Evolutionary conservation across 139 green algal species (phyloP).

Genomic region (Auxenochlorella pyrenoidosa): DNA sequence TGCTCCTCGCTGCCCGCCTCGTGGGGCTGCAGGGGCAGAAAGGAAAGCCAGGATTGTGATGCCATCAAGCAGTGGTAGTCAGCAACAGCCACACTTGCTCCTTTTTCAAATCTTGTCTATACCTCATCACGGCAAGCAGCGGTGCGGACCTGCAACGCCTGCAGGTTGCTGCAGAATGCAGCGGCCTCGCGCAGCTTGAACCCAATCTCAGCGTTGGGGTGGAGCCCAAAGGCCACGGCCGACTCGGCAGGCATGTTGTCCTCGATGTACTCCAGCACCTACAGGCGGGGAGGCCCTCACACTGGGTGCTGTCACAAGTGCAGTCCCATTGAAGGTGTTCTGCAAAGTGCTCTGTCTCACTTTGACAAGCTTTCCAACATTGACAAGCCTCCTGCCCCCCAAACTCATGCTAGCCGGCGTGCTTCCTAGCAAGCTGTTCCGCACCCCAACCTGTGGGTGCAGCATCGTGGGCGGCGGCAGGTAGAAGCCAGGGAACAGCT

Average conservation of each 20-base stretch:
- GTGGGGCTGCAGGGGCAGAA: conserved; percentile 2
- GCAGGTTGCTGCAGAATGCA: conserved; percentile 75
- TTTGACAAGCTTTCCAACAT: too few species aligned
- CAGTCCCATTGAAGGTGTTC: too few species aligned
- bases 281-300: not conserved
- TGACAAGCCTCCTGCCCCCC: too few species aligned
- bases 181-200: conserved; percentile 88
- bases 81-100: too few species aligned
- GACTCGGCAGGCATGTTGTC: conserved; percentile 86
- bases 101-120: too few species aligned
- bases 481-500: conserved; percentile 84
- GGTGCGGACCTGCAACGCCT: conserved; percentile 44
- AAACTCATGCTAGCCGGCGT: too few species aligned
- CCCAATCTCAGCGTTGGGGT: conserved; percentile 94
- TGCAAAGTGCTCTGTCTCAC: too few species aligned
- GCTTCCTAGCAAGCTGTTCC: too few species aligned
- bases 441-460: not conserved
- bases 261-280: conserved; percentile 86
- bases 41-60: not conserved
- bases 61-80: not conserved
- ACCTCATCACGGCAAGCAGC: not conserved
- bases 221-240: conserved; percentile 86
- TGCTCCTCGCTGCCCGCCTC: conserved; percentile 55
- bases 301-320: too few species aligned
- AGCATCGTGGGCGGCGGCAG: conserved; percentile 56